Base-by-base conservation (phyloP, 208 protist genomes). In the Angomonas deanei region DNA sequence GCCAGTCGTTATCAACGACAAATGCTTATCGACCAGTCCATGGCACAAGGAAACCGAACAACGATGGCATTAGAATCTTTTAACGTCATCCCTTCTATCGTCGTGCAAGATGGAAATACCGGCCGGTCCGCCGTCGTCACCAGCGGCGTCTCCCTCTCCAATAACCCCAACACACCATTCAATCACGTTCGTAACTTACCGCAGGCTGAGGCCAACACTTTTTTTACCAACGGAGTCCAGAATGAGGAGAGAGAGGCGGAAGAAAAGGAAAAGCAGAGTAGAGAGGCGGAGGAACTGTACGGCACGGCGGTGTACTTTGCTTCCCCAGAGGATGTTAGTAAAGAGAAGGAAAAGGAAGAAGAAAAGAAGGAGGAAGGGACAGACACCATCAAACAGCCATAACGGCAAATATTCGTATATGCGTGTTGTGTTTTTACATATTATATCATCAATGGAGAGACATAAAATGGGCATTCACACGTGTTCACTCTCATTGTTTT, bases 81-180 rank as follows among this genome's bases (percentile, higher is more conserved):
- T 13, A 19, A 5, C 17, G 42, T 50, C 8, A 50, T 19, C 5
- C 42, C 42, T 5, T 5, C 23, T 5, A 26, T 21, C 42, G 42
- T 50, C 8, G 42, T 50, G 19, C 42, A 23, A 23, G 19, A 50
- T 50, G 42, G 23, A 19, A 4, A 23, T 3, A 50, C 42, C 19
- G 42, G 42, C 13, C 17, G 23, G 42, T 10, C 42, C 8, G 17
- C 13, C 42, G 13, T 26, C 42, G 42, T 50, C 42, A 50, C 42
- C 17, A 50, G 36, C 26, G 47, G 49, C 54, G 48, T 70, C 21
- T 26, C 28, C 46, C 50, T 47, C 57, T 34, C 42, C 15, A n/a
- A 50, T 23, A 50, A 50, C 42, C 42, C 42, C 42, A 50, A 50
- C 42, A 50, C 42, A 10, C 3, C 13, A 8, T 50, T 50, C 23